Evolutionary conservation across 2,329 filamentous ascomycete genomes (phyloP), one percentile per base, ranked within the genome.

Genomic region (Aspergillus arachidicola): DNA sequence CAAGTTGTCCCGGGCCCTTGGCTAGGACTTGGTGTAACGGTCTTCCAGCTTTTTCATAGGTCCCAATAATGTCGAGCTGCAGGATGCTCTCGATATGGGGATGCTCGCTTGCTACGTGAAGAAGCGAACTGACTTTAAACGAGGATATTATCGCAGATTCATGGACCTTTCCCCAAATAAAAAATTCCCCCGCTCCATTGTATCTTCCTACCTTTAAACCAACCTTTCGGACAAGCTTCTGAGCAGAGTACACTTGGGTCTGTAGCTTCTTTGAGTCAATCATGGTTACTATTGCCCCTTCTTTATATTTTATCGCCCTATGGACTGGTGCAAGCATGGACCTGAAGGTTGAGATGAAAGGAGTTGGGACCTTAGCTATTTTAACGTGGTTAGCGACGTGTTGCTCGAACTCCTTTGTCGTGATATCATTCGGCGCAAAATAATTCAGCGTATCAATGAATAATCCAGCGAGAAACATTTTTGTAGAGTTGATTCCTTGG

Each of bases 311-410:
- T 3, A 78, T n/a, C 0, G 71, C 75, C 43, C 77, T 67, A 46
- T 79, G 76, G 0, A 79, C 48, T 0, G 76, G 73, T 0, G 73
- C 55, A 0, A 80, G 58, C 1, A 71, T 70, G 0, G 69, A 67
- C 0, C 48, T 57, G 6, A 66, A 76, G 0, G 73, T 71, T 0
- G 78, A 80, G 5, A 80, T 77, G 12, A 80, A 78, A 0, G 78
- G 77, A 0, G 74, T 73, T 0, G 60, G 53, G 1, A 68, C 41
- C 0, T 66, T 41, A 3, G 65, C 26, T 21, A 65, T 72, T 0
- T 64, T 68, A 0, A 76, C 68, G 62, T 79, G 77, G 0, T 58
- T 67, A 1, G 57, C 50, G 9, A 76, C 66, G 16, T 69, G 63
- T 0, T 60, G 7, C 0, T 72, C 51, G 16, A 78, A 75, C 2